Base-by-base conservation (phyloP, 2,329 filamentous ascomycete genomes). In the Hymenoscyphus linearis region DNA sequence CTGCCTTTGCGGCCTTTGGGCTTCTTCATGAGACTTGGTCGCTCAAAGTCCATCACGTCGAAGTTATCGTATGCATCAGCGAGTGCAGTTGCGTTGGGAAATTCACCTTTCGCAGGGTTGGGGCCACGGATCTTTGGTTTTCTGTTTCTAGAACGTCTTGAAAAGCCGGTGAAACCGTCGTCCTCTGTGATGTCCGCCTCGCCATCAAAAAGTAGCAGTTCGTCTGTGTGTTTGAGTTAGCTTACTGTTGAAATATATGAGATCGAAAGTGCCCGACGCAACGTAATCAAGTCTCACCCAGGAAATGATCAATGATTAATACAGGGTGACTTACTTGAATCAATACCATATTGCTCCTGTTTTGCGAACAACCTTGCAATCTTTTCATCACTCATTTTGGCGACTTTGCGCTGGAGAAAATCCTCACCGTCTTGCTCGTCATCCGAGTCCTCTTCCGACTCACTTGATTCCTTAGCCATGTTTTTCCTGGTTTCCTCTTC, bases 21-120 rank as follows among this genome's bases (percentile, higher is more conserved):
- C 69, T 85, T 87, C 64, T 81, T 85, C 52, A 74, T 82, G 5
- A 92, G 73, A 58, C 85, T 91, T 1, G 87, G 85, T 27, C 86
- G 81, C 16, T 89, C 83, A 76, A 89, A 91, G 69, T 96, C 90
- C 87, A 95, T 93, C 52, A 96, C 79, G 70, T 96, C 91, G 65
- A 96, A 87, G 9, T 85, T 89, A 63, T 88, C 85, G 63, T 73
- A 74, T 36, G 68, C 69, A 79, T 60, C 83, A 2, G 82, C 83
- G 67, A 86, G 79, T 16, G 79, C 76, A 53, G 77, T 78, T 5
- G 83, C 84, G 40, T 79, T 78, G 16, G 82, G 80, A 68, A 85
- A 86, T 40, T 68, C 71, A 25, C 74, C 73, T 50, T 66, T 67
- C 56, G 67, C 65, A 40, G 68, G 69, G 31, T 64, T 65, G 52